Percentiles rank a stretch among this genome's conserved stretches.
phyloP scores from a whole-genome alignment of 176 grass and related monocot species.

The Cenchrus purpureus region DNA sequence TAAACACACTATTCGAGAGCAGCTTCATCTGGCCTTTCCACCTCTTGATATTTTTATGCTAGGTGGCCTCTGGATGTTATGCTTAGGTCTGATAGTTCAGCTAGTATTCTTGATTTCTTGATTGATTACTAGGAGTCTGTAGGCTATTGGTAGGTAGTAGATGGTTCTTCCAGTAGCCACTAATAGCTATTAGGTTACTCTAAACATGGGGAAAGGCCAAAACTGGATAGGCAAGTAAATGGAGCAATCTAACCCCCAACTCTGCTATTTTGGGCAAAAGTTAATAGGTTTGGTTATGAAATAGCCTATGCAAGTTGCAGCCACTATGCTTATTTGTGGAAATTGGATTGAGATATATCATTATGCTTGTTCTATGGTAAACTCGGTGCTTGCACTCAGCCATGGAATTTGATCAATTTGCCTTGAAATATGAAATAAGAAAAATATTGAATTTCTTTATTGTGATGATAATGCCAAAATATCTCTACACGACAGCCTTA shows the following conservation, averaged over 20 bases:
- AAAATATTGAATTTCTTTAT: neutral
- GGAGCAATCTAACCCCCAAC: neutral
- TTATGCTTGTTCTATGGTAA: neutral
- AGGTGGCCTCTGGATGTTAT: neutral
- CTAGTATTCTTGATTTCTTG: neutral
- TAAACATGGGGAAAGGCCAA: neutral
- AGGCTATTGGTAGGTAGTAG: neutral
- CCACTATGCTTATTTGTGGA: neutral
- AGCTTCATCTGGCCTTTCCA: neutral
- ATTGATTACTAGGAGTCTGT: neutral
- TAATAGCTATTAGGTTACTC: neutral
- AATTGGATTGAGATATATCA: neutral
- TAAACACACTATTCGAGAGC: neutral
- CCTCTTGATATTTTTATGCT: neutral
- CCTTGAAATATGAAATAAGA: neutral
- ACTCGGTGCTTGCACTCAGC: neutral
- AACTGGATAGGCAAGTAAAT: neutral
- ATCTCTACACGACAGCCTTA: neutral
- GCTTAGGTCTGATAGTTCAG: neutral
- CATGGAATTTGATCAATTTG: neutral
- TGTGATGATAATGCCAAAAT: neutral
- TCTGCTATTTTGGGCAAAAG: neutral
- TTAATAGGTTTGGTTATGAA: neutral
- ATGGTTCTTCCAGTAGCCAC: neutral
- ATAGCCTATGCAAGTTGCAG: neutral